phyloP scores from a whole-genome alignment of 2,329 filamentous ascomycete genomes.

The Calcarisporium arbuscula region DNA sequence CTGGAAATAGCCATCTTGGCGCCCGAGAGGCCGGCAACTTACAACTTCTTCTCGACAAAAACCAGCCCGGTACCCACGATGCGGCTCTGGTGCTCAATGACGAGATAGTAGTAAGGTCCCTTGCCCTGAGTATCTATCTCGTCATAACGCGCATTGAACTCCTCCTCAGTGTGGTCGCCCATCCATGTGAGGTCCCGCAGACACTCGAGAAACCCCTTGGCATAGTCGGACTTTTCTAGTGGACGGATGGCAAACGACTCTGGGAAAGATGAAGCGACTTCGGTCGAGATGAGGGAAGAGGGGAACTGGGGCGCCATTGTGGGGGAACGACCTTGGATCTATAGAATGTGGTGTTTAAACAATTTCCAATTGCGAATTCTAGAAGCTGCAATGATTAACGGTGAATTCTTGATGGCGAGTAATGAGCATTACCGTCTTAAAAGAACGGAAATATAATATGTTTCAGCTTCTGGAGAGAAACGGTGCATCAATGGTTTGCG shows the following conservation, averaged over 20 bases:
- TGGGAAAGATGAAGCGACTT: constrained; percentile 55
- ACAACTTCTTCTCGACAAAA: constrained; percentile 76
- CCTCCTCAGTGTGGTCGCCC: constrained; percentile 59
- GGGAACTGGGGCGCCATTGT: constrained; percentile 50
- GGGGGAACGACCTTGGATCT: background rate
- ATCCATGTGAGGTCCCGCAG: constrained; percentile 71
- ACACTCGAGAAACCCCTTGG: constrained; percentile 66
- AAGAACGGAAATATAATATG: too few species aligned
- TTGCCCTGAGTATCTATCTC: constrained; percentile 36
- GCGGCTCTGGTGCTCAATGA: constrained; percentile 55
- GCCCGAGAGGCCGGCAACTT: too few species aligned
- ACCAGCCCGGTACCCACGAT: constrained; percentile 71
- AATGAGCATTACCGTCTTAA: too few species aligned
- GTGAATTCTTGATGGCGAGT: too few species aligned
- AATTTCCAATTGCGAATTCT: background rate
- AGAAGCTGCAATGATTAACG: too few species aligned
- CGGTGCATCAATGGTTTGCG: too few species aligned
- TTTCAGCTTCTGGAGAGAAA: too few species aligned
- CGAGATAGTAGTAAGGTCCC: constrained; percentile 62
- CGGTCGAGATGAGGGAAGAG: constrained; percentile 56
- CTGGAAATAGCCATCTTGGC: too few species aligned
- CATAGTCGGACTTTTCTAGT: constrained; percentile 60
- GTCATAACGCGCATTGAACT: constrained; percentile 64
- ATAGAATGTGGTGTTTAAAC: background rate
- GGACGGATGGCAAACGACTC: constrained; percentile 66